Conservation (phyloP, 495 filamentous ascomycete species). For the Lasiosphaeria hispida region DNA sequence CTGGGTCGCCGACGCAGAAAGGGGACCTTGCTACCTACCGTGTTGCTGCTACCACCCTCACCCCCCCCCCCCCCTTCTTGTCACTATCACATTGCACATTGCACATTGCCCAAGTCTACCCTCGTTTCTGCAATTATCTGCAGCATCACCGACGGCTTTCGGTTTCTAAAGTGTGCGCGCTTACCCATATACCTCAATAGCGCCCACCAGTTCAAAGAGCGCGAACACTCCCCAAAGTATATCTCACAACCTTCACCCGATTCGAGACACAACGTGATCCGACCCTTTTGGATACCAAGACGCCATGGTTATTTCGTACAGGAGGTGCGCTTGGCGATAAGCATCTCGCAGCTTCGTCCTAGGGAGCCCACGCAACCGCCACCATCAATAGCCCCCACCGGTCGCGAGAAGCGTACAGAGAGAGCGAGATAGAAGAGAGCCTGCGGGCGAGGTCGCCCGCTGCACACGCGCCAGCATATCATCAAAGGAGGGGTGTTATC, state of each 20-base stretch:
- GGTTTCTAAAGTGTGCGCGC: conserved; percentile 13
- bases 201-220: too few species aligned
- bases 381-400: background rate
- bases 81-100: conserved; percentile 19
- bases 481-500: background rate
- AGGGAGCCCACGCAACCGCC: conserved; percentile 14
- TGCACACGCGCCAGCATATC: background rate
- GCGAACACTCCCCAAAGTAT: background rate
- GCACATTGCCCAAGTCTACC: background rate
- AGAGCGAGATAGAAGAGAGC: background rate
- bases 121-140: background rate
- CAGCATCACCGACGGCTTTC: conserved; percentile 3
- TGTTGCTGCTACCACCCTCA: background rate
- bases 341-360: conserved; percentile 22
- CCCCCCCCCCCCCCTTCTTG: conserved; percentile 8
- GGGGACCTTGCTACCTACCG: background rate
- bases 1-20: background rate
- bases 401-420: background rate
- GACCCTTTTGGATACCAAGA: conserved; percentile 4
- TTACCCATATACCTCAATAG: conserved; percentile 5
- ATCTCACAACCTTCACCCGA: conserved; percentile 4
- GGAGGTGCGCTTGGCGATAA: conserved; percentile 22
- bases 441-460: background rate
- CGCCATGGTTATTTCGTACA: conserved; percentile 28
- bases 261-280: conserved; percentile 5